These are phyloP conservation scores for Fomitopsis serialis DNA, from an alignment of 768 basidiomycete species.

Conservation along the genomic window DNA sequence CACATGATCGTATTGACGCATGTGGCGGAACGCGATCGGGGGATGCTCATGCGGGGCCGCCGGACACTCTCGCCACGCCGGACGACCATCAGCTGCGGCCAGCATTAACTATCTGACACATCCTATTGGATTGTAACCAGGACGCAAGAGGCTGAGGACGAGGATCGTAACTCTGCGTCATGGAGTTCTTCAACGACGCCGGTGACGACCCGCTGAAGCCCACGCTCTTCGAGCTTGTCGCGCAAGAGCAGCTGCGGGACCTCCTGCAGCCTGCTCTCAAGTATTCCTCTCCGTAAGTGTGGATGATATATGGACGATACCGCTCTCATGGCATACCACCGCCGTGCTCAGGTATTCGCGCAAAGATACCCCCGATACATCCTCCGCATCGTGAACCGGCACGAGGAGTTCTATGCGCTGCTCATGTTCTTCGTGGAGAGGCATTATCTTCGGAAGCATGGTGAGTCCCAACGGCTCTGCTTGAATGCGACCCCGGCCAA, in stretches of 20 bases:
- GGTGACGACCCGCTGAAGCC: constrained; percentile 72
- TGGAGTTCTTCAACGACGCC: constrained; percentile 82
- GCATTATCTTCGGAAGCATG: constrained; percentile 82
- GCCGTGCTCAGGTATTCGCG: constrained; percentile 70
- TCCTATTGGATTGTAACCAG: too few relatives aligned
- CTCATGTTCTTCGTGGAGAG: constrained; percentile 89
- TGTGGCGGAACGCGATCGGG: too few relatives aligned
- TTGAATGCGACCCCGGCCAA: not conserved
- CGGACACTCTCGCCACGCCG: too few relatives aligned
- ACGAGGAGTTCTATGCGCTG: constrained; percentile 93
- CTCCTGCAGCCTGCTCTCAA: constrained; percentile 91
- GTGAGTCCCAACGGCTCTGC: constrained; percentile 38
- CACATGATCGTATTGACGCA: not conserved
- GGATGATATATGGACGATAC: not conserved
- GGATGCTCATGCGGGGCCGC: too few relatives aligned
- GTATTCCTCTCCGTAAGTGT: constrained; percentile 80
- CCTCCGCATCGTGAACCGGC: constrained; percentile 83
- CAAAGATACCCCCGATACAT: constrained; percentile 93
- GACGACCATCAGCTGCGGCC: not conserved
- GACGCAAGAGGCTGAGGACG: too few relatives aligned
- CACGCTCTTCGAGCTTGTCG: constrained; percentile 86
- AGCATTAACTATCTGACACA: not conserved
- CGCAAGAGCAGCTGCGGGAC: constrained; percentile 89
- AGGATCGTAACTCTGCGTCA: constrained; percentile 18
- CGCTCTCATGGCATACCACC: not conserved